Base-by-base conservation (phyloP, 192 early-diverging fungal species). In the Lobosporangium transversale region DNA sequence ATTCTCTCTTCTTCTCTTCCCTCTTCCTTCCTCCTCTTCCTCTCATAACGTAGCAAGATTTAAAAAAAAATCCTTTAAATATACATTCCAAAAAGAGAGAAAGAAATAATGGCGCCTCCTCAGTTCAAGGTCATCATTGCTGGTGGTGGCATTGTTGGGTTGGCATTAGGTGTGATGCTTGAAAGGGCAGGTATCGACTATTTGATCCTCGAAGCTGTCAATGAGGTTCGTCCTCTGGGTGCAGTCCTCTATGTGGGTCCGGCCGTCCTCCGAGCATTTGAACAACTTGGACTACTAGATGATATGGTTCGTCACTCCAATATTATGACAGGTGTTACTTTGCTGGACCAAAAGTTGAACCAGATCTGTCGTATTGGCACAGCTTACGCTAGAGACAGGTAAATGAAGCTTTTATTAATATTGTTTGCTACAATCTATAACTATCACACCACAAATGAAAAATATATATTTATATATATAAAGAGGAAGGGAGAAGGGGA, bases 111-210 rank as follows among this genome's bases (percentile, higher is more conserved):
- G 73, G 64, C 73, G 1, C 73, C 73, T 1, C 53, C 64, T 10
- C 58, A 76, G 8, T 76, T 76, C 65, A 76, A 67, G 18, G 73
- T 76, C 15, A 62, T 76, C 37, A 76, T 76, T 26, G 73, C 53
- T 36, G 73, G 73, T 1, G 73, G 73, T 10, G 73, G 73, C 12
- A 76, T 76, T 21, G 63, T 53, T 9, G 73, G 73, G 26, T 53
- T 76, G 15, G 26, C 73, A 0, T 35, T 76, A 4, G 73, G 73
- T 5, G 73, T 76, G 1, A 76, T 76, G 73, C 58, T 76, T 21
- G 73, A 76, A 40, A 65, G 73, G 11, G 73, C 73, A 17, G 73
- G 73, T 10, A 67, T 76, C 35, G 73, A 76, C 29, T 76, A 62
- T 24, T 10, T 67, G 18, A 67, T 76, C 53, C 73, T 76, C 11